Evolutionary conservation across 139 green algal species (phyloP).

Genomic region (Tetratostichococcus sp.): DNA sequence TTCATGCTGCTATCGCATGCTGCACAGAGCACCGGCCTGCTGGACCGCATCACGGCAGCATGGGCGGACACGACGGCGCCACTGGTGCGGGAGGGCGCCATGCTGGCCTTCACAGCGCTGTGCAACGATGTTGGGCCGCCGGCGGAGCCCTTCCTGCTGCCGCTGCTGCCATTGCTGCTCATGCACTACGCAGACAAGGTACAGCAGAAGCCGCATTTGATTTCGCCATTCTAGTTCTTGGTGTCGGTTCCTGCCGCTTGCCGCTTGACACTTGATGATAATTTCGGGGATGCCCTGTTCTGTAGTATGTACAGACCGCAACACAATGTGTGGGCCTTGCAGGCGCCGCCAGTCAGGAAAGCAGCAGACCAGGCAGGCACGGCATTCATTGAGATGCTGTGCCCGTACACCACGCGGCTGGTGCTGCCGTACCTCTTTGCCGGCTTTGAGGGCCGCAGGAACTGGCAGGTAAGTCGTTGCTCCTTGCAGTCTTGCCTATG

Average conservation of each 20-base stretch:
- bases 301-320: too few species aligned
- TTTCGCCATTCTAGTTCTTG: too few species aligned
- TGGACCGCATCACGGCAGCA: neutral
- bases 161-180: conserved; percentile 19
- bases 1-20: neutral
- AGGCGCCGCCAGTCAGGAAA: neutral
- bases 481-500: too few species aligned
- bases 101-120: conserved; percentile 16
- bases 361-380: neutral
- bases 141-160: conserved; percentile 31
- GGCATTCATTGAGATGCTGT: neutral
- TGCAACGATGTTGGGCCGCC: conserved; percentile 9
- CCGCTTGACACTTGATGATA: too few species aligned
- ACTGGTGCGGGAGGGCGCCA: conserved; percentile 13
- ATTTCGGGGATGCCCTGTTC: too few species aligned
- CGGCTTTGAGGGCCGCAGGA: neutral
- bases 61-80: conserved; percentile 15
- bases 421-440: neutral
- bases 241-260: too few species aligned
- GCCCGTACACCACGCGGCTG: neutral
- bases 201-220: too few species aligned
- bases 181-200: conserved; percentile 22
- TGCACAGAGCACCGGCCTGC: neutral
- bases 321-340: too few species aligned
- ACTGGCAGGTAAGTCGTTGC: neutral